phyloP scores from a whole-genome alignment of 148 eudicot species.

The Chenopodium album region DNA sequence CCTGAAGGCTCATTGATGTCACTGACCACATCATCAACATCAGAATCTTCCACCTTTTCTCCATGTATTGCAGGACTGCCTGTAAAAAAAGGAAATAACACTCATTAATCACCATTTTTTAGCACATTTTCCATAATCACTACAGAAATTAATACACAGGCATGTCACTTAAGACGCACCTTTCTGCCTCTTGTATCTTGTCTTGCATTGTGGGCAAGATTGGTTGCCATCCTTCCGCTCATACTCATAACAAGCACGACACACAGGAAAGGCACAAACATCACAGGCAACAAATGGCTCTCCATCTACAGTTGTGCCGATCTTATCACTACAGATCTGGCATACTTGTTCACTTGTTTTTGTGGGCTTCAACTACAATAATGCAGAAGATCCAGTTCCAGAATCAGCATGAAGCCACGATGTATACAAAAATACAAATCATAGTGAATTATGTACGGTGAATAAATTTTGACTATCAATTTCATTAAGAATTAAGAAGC shows the following conservation, averaged over 20 bases:
- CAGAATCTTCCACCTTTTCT: conserved; percentile 43
- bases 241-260: conserved; percentile 74
- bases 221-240: conserved; percentile 76
- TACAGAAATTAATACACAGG: not conserved
- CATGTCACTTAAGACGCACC: conserved; percentile 31
- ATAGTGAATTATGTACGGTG: not conserved
- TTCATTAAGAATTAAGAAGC: not conserved
- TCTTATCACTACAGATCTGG: conserved; percentile 70
- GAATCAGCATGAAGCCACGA: not conserved
- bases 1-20: conserved; percentile 32
- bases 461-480: not conserved
- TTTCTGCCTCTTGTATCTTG: conserved; percentile 69
- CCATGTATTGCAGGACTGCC: conserved; percentile 45
- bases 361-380: conserved; percentile 24
- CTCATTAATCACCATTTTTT: not conserved
- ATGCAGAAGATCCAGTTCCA: not conserved
- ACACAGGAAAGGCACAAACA: conserved; percentile 69
- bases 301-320: conserved; percentile 49
- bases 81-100: conserved; percentile 16
- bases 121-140: not conserved
- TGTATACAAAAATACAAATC: not conserved
- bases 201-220: conserved; percentile 78
- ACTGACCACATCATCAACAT: conserved; percentile 37
- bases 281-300: conserved; percentile 69
- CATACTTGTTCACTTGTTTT: conserved; percentile 44